Evolutionary conservation across 768 basidiomycete species (phyloP).

Genomic region (Coprinellus aureogranulatus): DNA sequence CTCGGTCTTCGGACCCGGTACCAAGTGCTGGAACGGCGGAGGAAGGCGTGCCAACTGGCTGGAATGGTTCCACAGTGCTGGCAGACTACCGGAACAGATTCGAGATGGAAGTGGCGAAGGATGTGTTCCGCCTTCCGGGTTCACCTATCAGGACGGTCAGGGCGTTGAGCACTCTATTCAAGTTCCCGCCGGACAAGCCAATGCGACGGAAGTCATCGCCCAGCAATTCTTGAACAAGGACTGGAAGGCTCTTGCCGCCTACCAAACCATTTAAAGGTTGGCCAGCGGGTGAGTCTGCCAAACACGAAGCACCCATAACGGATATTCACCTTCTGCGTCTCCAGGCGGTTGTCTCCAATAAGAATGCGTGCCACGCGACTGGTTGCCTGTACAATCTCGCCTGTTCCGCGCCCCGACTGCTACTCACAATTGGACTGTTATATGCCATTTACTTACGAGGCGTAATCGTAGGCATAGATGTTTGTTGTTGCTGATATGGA

Average conservation of each 20-base stretch:
- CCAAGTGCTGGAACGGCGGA: conserved; percentile 15
- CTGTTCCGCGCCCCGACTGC: no score
- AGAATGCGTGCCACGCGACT: no score
- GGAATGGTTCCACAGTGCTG: conserved; percentile 13
- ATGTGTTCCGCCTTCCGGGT: not conserved
- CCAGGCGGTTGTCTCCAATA: no score
- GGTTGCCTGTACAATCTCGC: no score
- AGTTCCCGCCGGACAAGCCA: not conserved
- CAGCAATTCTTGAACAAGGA: not conserved
- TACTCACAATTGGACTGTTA: no score
- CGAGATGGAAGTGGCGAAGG: not conserved
- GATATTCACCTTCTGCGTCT: no score
- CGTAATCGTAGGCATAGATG: no score
- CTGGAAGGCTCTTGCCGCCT: not conserved
- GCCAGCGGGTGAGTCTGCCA: no score
- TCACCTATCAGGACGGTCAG: not conserved
- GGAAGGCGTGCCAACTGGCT: conserved; percentile 9
- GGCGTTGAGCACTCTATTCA: not conserved
- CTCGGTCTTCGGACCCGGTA: conserved; percentile 13
- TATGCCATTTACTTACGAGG: no score
- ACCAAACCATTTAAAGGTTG: not conserved
- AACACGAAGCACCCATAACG: no score
- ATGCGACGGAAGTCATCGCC: not conserved
- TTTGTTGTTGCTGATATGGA: no score
- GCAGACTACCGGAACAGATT: not conserved